These are phyloP conservation scores for Leishmania tropica DNA, from an alignment of 208 protist genomes.

Conservation along the genomic window DNA sequence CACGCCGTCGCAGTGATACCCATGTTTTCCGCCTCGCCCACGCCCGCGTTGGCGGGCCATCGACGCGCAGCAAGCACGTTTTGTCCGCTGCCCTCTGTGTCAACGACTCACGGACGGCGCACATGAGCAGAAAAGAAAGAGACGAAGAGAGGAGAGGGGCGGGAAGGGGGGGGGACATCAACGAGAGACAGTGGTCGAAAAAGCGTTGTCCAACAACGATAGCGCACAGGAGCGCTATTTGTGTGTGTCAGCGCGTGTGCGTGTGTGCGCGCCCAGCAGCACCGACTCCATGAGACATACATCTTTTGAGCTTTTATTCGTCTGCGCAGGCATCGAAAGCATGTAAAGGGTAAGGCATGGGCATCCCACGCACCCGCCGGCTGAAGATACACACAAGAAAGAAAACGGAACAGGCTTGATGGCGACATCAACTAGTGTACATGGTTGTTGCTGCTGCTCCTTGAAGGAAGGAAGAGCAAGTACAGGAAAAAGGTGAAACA, in stretches of 20 bases:
- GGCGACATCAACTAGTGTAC: constrained; percentile 8
- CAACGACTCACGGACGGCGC: not conserved
- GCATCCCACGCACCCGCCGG: not conserved
- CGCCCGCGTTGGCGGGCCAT: not conserved
- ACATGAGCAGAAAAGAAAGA: constrained; percentile 4
- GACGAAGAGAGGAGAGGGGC: not conserved
- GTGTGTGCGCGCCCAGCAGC: not conserved
- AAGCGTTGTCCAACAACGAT: not conserved
- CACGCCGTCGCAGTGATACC: not conserved
- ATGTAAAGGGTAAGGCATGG: not conserved
- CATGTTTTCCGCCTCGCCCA: not conserved
- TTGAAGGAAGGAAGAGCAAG: not conserved
- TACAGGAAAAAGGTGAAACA: not conserved
- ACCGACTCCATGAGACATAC: not conserved
- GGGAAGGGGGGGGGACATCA: not conserved
- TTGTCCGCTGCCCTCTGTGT: not conserved
- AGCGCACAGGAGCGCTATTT: not conserved
- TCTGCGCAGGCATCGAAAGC: not conserved
- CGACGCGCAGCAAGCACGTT: not conserved
- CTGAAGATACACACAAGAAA: constrained; percentile 1
- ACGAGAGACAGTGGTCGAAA: not conserved
- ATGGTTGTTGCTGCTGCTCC: not conserved
- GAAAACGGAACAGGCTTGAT: not conserved
- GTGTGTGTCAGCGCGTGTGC: too few species aligned
- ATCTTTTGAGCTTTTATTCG: not conserved